A percentile compares a stretch with the other conserved stretches of the same genome.
phyloP scores from a whole-genome alignment of 306 rosid species.

The Cucumis hystrix region DNA sequence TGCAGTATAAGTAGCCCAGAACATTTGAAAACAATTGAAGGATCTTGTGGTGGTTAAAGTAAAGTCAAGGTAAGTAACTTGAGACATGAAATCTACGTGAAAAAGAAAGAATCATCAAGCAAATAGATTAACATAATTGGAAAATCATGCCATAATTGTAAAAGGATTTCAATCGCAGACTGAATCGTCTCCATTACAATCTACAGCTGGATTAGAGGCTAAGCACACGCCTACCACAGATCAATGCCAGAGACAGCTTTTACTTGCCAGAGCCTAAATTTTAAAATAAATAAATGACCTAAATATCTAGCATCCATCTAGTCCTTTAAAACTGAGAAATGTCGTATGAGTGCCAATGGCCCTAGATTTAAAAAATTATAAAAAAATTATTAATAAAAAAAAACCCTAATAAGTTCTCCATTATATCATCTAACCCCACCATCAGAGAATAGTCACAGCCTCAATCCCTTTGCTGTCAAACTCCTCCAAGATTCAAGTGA shows the following conservation, averaged over 20 bases:
- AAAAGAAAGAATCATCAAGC: background rate
- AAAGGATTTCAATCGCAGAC: background rate
- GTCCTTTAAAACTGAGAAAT: background rate
- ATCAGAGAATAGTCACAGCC: background rate
- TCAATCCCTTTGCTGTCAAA: background rate
- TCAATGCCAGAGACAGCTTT: background rate
- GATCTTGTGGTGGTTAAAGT: background rate
- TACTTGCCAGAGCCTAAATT: background rate
- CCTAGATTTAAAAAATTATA: background rate
- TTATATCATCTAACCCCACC: background rate
- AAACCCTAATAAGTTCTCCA: background rate
- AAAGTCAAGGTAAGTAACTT: background rate
- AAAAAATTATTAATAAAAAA: background rate
- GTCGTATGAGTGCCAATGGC: background rate
- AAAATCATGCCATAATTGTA: background rate
- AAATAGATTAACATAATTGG: background rate
- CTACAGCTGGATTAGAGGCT: background rate
- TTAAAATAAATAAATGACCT: background rate
- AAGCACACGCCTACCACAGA: background rate
- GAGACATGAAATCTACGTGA: background rate
- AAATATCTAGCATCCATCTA: background rate
- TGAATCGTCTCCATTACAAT: background rate
- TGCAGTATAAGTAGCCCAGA: background rate
- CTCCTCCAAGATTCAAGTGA: background rate
- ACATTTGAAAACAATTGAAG: background rate